Base-by-base conservation (phyloP, 139 green algal genomes). In the Coelastrella sp. region DNA sequence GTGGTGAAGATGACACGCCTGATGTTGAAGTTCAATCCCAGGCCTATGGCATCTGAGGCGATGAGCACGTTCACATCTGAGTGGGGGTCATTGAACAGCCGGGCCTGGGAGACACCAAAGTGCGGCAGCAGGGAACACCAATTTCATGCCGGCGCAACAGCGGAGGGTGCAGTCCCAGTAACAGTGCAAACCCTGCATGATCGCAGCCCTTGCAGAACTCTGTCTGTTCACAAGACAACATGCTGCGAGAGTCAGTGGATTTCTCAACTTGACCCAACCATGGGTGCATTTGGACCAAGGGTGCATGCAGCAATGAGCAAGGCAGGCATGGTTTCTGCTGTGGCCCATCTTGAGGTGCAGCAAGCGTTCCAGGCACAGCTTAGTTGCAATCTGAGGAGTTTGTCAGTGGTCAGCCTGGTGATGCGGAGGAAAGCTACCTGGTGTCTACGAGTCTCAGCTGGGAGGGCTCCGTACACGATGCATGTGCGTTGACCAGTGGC, bases 1-100 rank as follows among this genome's bases (percentile, higher is more conserved):
- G 74, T 85, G 59, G 73, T 85, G 74, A 91, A 91, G 1, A 91
- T 84, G 0, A 91, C 87, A 6, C 87, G 78, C 20, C 87, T 85
- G 58, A 99, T 99, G 94, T 98, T 99, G 70, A 99, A 95, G 93
- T 99, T 99, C 58, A 99, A 93, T 6, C 98, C 98, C 97, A 99
- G 99, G 9, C 98, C 98, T 22, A 99, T 95, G 7, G 98, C 98
- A 89, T 99, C 98, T 10, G 92, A 96, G 17, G 98, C 98, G 49
- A 99, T 96, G 84, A 99, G 91, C 70, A 99, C 24, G 20, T 91
- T 88, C 20, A 19, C 76, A 49, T 10, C 68, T 8, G 68, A 86
- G 8, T 78, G 11, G 20, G 92, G 89, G 78, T 98, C 94, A 80
- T 99, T 99, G 93, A 99, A 99, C 78, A 99, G 92, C 20, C 92